Evolutionary conservation across 169 alveolate species (phyloP).

Genomic region (Amoebophrya sp.): DNA sequence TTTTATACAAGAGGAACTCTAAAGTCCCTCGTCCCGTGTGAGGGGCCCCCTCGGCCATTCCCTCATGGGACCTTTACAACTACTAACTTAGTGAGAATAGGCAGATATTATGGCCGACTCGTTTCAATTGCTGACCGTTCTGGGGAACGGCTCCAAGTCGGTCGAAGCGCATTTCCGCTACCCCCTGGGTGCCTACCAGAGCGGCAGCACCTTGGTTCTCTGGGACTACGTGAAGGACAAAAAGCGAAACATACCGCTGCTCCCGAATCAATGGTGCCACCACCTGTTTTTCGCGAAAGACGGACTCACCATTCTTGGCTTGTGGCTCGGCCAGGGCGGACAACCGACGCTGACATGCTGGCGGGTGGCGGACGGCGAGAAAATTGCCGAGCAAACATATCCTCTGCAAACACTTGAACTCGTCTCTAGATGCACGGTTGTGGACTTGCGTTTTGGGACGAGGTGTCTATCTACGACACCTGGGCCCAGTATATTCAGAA

Average conservation of each 20-base stretch:
- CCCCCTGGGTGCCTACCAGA: background rate
- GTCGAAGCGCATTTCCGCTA: background rate
- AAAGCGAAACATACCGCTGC: background rate
- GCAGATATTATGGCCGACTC: no score
- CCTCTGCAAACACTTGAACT: no score
- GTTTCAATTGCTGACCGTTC: background rate
- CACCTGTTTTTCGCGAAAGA: background rate
- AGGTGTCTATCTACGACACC: no score
- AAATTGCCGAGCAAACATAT: background rate
- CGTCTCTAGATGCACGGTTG: no score
- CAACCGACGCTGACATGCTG: background rate
- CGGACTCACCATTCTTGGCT: background rate
- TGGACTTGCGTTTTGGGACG: no score
- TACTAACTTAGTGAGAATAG: no score
- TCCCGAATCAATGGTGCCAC: slow-evolving; percentile 10
- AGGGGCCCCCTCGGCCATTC: no score
- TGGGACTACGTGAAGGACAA: background rate
- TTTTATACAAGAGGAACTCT: no score
- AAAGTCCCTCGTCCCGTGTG: no score
- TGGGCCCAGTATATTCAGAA: no score
- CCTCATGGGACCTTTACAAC: no score
- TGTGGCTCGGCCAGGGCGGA: background rate
- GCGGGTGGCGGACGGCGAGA: slow-evolving; percentile 6
- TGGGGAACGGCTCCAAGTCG: background rate
- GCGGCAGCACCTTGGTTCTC: background rate